Evolutionary conservation across 1,284 basidiomycete species (phyloP).

Genomic region (Trametes hirsuta): DNA sequence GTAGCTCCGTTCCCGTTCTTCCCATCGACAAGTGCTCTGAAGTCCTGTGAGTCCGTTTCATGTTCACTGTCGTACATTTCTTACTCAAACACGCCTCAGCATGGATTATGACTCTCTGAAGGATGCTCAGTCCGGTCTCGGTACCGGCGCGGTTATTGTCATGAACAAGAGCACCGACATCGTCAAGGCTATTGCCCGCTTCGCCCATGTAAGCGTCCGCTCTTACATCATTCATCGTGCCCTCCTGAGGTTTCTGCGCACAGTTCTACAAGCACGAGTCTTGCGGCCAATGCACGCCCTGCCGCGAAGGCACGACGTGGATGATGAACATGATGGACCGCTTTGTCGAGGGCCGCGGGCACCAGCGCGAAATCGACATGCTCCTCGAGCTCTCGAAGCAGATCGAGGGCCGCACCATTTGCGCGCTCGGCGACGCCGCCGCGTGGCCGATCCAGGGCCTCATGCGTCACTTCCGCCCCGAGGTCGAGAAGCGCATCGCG

Average conservation of each 20-base stretch:
- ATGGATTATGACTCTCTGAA: constrained; percentile 99
- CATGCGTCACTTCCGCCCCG: constrained; percentile 95
- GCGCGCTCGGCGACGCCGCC: constrained; percentile 95
- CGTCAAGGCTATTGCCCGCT: constrained; percentile 90
- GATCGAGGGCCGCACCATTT: constrained; percentile 95
- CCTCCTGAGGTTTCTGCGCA: not conserved
- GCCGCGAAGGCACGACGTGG: constrained; percentile 96
- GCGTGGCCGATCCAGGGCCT: constrained; percentile 98
- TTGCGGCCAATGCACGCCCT: constrained; percentile 98
- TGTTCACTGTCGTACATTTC: not conserved
- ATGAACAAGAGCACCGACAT: constrained; percentile 99
- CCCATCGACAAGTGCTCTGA: constrained; percentile 82
- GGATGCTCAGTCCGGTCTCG: constrained; percentile 92
- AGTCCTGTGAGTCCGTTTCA: constrained; percentile 67
- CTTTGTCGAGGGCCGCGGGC: constrained; percentile 86
- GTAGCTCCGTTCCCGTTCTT: constrained; percentile 94
- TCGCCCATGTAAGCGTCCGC: constrained; percentile 68
- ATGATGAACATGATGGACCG: constrained; percentile 99
- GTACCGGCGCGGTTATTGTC: constrained; percentile 97
- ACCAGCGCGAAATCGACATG: constrained; percentile 97
- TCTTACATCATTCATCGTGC: not conserved
- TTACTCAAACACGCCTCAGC: constrained; percentile 40
- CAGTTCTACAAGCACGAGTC: constrained; percentile 98
- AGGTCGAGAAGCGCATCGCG: constrained; percentile 87
- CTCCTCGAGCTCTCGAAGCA: constrained; percentile 94